A percentile compares a stretch with the other conserved stretches of the same genome.
Evolutionary conservation across 148 eudicot species (phyloP).

Genomic region (Camellia lanceoleosa): DNA sequence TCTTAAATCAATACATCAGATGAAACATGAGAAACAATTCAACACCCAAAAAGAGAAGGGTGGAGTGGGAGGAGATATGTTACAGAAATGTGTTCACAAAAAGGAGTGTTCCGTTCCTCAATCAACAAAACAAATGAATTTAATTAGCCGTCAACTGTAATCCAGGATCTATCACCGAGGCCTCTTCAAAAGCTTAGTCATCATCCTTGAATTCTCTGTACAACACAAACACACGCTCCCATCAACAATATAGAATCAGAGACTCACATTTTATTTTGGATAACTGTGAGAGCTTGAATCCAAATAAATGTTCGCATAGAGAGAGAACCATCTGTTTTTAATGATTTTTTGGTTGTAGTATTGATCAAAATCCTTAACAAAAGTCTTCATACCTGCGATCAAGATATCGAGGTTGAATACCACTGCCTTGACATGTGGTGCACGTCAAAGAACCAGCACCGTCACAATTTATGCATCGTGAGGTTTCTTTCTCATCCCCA

Average conservation of each 20-base stretch:
- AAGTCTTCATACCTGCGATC: constrained; percentile 68
- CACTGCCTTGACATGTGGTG: constrained; percentile 95
- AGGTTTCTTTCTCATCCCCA: constrained; percentile 82
- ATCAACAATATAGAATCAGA: neutral
- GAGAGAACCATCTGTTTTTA: neutral
- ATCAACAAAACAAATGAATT: neutral
- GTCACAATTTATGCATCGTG: constrained; percentile 85
- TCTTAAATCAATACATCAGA: neutral
- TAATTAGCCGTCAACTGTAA: neutral
- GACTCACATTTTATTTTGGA: neutral
- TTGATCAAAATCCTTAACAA: neutral
- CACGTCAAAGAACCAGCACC: constrained; percentile 90
- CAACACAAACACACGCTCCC: neutral
- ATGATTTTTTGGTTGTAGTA: neutral
- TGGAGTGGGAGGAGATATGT: too few species aligned
- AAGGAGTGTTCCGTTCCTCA: neutral
- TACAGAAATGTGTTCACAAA: constrained; percentile 5
- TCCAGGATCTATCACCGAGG: neutral
- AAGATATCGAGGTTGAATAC: constrained; percentile 96
- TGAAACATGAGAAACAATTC: constrained; percentile 9
- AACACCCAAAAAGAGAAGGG: neutral
- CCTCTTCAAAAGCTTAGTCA: constrained; percentile 40
- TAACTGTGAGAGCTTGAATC: neutral
- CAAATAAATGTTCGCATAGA: neutral
- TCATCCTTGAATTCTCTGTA: constrained; percentile 97